Evolutionary conservation across 225 moss, liverwort and hornwort genomes (phyloP).

Genomic region (Takakia lepidozioides): DNA sequence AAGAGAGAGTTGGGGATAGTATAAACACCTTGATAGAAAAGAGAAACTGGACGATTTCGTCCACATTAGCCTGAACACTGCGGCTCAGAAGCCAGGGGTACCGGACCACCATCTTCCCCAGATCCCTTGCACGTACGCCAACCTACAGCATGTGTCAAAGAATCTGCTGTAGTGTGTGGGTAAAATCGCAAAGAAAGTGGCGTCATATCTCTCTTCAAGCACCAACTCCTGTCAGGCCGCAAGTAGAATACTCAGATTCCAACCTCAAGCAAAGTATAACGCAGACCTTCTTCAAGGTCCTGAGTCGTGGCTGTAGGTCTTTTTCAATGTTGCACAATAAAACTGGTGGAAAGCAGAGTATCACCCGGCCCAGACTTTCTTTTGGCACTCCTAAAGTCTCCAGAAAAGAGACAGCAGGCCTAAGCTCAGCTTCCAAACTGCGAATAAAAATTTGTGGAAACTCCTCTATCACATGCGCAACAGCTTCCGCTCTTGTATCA

Average conservation of each 20-base stretch:
- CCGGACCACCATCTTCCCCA: conserved; percentile 73
- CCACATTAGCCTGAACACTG: conserved; percentile 60
- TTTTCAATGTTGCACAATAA: conserved; percentile 49
- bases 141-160: conserved; percentile 56
- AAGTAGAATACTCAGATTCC: too few species aligned
- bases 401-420: conserved; percentile 45
- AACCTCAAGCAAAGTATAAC: too few species aligned
- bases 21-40: conserved; percentile 67
- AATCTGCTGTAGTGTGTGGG: too few species aligned
- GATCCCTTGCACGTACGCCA: conserved; percentile 73
- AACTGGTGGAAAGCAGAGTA: conserved; percentile 70
- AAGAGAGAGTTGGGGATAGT: too few species aligned
- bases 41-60: conserved; percentile 49
- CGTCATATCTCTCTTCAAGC: too few species aligned
- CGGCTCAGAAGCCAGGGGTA: conserved; percentile 96
- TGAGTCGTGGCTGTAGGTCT: conserved; percentile 53
- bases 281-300: conserved; percentile 68
- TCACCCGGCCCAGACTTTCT: conserved; percentile 43
- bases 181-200: too few species aligned
- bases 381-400: conserved; percentile 52
- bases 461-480: conserved; percentile 56
- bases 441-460: conserved; percentile 70
- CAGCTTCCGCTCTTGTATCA: conserved; percentile 25
- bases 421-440: conserved; percentile 60
- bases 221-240: too few species aligned